Evolutionary conservation across 306 rosid genomes (phyloP), one percentile per base, ranked within the genome.

Genomic region (Macrotyloma uniflorum): DNA sequence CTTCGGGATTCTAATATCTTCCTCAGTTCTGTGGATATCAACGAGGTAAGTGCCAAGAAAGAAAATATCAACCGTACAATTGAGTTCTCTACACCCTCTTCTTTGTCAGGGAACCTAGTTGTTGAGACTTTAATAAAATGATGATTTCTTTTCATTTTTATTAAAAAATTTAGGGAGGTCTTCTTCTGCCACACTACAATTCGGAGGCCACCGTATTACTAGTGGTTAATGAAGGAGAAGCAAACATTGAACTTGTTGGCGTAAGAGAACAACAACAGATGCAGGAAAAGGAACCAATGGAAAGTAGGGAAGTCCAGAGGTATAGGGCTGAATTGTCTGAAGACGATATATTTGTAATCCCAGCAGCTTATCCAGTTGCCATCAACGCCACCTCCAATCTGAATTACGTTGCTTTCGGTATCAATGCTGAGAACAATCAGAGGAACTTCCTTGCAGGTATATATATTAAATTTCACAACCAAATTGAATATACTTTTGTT

Each of bases 401-500:
- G 10, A 32, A 26, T 14, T 55, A 80, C 0, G 22, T 82, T 10
- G 88, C 45, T 0, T 77, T 86, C 11, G 79, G 78, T 64, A 53
- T 89, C 70, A 84, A 86, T 33, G 92, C 79, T 12, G 76, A 75
- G 42, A 40, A 89, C 54, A 86, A 86, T 53, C 10, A 32, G n/a
- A 86, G 88, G 49, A 80, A 80, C 80, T 89, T 89, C 85, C 88
- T 89, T 3, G 82, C 75, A 77, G 92, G 92, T 84, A 74, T 30
- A 40, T 20, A 11, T 18, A 4, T 2, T 75, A 67, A 14, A 63
- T 15, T 4, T 23, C 23, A 6, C 24, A 10, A 54, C 4, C 38
- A 5, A 59, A 8, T 13, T n/a, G 2, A 30, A 53, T 38, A 19
- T 7, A 19, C 15, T 6, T 33, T 12, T 51, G 12, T 45, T 22